Percentiles rank a stretch among this genome's conserved stretches.
phyloP scores from a whole-genome alignment of 75 land plant species.

The Pinus albicaulis region DNA sequence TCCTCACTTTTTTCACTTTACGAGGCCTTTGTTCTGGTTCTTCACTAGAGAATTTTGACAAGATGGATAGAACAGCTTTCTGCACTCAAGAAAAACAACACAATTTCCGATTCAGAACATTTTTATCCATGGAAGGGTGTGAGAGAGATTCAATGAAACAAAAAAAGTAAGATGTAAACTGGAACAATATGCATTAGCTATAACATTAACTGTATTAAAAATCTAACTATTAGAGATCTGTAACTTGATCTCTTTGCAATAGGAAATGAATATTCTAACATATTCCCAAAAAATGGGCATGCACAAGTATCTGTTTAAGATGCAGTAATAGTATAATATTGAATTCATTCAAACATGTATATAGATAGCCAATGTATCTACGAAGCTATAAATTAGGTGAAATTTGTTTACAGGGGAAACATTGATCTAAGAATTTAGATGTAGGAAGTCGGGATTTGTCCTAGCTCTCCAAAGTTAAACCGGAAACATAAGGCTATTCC shows the following conservation, averaged over 20 bases:
- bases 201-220: neutral
- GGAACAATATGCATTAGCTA: neutral
- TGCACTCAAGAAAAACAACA: slow-evolving; percentile 29
- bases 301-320: neutral
- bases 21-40: slow-evolving; percentile 29
- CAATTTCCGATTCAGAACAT: neutral
- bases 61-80: slow-evolving; percentile 81
- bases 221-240: neutral
- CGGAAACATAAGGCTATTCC: too few species aligned
- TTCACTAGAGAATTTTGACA: slow-evolving; percentile 51
- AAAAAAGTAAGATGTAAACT: neutral
- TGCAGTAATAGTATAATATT: neutral
- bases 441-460: too few species aligned
- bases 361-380: too few species aligned
- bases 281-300: neutral
- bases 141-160: neutral
- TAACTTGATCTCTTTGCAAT: too few species aligned
- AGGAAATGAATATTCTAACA: neutral
- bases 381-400: too few species aligned
- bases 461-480: too few species aligned
- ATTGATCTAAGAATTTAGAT: too few species aligned
- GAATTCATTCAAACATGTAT: too few species aligned
- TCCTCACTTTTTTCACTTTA: slow-evolving; percentile 26
- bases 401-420: too few species aligned
- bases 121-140: neutral